Percentiles rank a stretch among this genome's conserved stretches.
Conservation (phyloP, 2,329 filamentous ascomycete species). For the Xylaria sp. region DNA sequence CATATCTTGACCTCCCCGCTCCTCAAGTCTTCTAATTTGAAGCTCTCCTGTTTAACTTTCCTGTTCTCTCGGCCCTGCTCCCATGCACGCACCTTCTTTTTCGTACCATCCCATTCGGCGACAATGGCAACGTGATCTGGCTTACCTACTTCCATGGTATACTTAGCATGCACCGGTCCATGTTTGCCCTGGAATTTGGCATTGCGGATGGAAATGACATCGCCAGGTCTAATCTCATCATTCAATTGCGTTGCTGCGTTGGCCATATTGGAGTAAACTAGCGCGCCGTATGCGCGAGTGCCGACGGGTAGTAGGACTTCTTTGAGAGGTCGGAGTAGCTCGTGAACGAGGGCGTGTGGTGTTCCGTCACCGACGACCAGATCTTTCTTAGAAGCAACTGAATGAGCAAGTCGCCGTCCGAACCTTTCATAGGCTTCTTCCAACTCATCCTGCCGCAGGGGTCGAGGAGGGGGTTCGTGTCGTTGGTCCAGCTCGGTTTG, state of each 20-base stretch:
- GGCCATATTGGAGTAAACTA: constrained; percentile 93
- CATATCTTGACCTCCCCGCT: constrained; percentile 97
- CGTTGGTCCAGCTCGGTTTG: constrained; percentile 83
- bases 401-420: constrained; percentile 79
- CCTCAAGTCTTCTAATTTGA: constrained; percentile 88
- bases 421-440: constrained; percentile 85
- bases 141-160: constrained; percentile 86
- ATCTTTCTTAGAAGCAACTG: constrained; percentile 77
- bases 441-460: constrained; percentile 90
- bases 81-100: constrained; percentile 96
- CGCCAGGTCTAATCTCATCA: constrained; percentile 92
- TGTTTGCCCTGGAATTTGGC: constrained; percentile 95
- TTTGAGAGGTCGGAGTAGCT: constrained; percentile 78
- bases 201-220: constrained; percentile 92
- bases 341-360: constrained; percentile 78
- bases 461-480: constrained; percentile 83
- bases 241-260: constrained; percentile 91
- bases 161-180: constrained; percentile 95
- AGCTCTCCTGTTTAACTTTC: constrained; percentile 94
- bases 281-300: constrained; percentile 87
- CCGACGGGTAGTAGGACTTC: constrained; percentile 85
- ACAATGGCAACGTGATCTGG: constrained; percentile 90
- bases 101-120: constrained; percentile 96
- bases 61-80: constrained; percentile 94
- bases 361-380: constrained; percentile 85